Evolutionary conservation across 2,329 filamentous ascomycete species (phyloP).

Genomic region (Sclerotinia glacialis): DNA sequence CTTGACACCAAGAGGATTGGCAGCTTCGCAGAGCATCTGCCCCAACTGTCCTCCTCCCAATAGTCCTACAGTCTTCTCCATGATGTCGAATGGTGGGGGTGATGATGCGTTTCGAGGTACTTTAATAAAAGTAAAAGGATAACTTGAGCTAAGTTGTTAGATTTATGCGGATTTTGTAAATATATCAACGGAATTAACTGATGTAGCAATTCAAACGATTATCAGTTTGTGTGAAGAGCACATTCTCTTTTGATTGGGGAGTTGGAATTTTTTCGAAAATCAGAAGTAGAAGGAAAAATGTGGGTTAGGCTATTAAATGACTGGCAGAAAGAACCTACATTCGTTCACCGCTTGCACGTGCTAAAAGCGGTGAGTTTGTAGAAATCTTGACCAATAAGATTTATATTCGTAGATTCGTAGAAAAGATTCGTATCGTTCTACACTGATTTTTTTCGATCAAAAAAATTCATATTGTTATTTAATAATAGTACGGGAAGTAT

Average conservation of each 20-base stretch:
- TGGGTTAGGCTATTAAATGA: constrained; percentile 1
- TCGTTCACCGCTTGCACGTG: neutral
- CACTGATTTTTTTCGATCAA: too few relatives aligned
- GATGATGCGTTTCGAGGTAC: constrained; percentile 1
- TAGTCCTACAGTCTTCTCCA: constrained; percentile 44
- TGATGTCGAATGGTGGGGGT: constrained; percentile 22
- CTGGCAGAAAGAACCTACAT: neutral
- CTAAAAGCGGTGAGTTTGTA: neutral
- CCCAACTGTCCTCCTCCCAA: constrained; percentile 73
- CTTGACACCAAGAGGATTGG: constrained; percentile 73
- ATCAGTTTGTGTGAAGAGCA: neutral
- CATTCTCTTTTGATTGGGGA: constrained; percentile 4
- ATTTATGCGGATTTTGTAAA: neutral
- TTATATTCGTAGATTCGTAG: too few relatives aligned
- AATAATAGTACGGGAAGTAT: too few relatives aligned
- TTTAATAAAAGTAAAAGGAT: neutral
- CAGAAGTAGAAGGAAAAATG: constrained; percentile 3
- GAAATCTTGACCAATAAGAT: too few relatives aligned
- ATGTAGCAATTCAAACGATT: neutral
- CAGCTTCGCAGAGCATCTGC: constrained; percentile 91
- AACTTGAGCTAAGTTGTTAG: neutral
- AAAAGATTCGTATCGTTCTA: too few relatives aligned
- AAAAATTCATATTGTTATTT: too few relatives aligned
- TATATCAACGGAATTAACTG: too few relatives aligned
- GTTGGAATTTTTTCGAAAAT: neutral